phyloP scores from a whole-genome alignment of 805 yeast genomes.

The Candida nitratophila region DNA sequence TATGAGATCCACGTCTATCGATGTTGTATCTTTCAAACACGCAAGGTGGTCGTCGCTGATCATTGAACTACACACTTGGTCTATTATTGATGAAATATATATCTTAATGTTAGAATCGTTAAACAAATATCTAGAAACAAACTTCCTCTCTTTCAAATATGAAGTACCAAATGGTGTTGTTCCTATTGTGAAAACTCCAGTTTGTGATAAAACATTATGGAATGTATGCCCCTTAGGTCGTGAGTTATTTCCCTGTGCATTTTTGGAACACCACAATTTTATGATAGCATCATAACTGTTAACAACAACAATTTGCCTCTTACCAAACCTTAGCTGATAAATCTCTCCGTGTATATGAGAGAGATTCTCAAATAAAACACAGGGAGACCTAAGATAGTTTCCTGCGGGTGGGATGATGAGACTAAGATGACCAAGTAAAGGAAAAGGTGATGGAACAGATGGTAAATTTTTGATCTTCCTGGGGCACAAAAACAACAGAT shows the following conservation, averaged over 20 bases:
- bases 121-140: constrained; percentile 35
- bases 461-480: constrained; percentile 14
- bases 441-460: constrained; percentile 11
- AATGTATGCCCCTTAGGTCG: constrained; percentile 64
- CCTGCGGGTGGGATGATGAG: constrained; percentile 19
- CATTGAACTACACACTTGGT: constrained; percentile 28
- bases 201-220: constrained; percentile 50
- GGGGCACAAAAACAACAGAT: neutral
- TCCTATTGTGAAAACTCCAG: constrained; percentile 56
- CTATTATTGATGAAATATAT: constrained; percentile 27
- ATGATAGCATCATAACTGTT: constrained; percentile 51
- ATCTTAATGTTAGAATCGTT: constrained; percentile 29
- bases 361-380: constrained; percentile 41
- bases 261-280: constrained; percentile 42
- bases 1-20: constrained; percentile 32
- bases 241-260: constrained; percentile 50
- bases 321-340: constrained; percentile 61
- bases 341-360: constrained; percentile 35
- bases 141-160: constrained; percentile 40
- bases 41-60: constrained; percentile 2
- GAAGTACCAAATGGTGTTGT: constrained; percentile 53
- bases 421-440: constrained; percentile 20
- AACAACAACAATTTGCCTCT: constrained; percentile 51
- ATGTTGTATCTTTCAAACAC: too few species aligned
- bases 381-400: constrained; percentile 29